Evolutionary conservation across 164 flowering plant species (phyloP).

Genomic region (Saururus chinensis): DNA sequence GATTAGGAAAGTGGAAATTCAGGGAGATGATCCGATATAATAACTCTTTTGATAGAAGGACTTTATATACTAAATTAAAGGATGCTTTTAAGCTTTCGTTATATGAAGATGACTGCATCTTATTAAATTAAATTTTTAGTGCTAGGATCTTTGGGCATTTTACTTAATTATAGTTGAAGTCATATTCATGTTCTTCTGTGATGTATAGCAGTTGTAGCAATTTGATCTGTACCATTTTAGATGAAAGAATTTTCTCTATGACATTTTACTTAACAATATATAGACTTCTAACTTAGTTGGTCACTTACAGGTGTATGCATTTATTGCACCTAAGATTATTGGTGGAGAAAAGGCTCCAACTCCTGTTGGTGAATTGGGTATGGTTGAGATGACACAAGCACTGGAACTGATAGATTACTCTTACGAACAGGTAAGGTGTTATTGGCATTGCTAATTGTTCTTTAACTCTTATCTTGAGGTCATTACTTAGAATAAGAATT

Average conservation of each 20-base stretch:
- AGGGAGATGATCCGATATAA: neutral
- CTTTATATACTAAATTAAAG: neutral
- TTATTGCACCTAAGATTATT: constrained; percentile 95
- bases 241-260: too few species aligned
- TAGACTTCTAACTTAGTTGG: neutral
- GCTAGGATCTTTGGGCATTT: neutral
- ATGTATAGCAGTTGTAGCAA: neutral
- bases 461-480: neutral
- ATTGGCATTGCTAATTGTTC: neutral
- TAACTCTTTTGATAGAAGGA: too few species aligned
- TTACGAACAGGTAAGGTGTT: constrained; percentile 69
- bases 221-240: too few species aligned
- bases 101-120: too few species aligned
- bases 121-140: too few species aligned
- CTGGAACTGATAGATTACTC: constrained; percentile 60
- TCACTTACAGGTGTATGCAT: constrained; percentile 72
- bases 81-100: neutral
- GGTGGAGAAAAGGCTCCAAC: constrained; percentile 90
- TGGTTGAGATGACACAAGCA: constrained; percentile 98
- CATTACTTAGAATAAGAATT: too few species aligned
- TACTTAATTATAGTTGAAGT: neutral
- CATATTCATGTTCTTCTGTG: neutral
- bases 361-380: constrained; percentile 94
- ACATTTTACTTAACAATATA: neutral
- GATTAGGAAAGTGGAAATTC: neutral